Evolutionary conservation across 2,329 filamentous ascomycete genomes (phyloP).

Genomic region (Pyrenophora graminea): DNA sequence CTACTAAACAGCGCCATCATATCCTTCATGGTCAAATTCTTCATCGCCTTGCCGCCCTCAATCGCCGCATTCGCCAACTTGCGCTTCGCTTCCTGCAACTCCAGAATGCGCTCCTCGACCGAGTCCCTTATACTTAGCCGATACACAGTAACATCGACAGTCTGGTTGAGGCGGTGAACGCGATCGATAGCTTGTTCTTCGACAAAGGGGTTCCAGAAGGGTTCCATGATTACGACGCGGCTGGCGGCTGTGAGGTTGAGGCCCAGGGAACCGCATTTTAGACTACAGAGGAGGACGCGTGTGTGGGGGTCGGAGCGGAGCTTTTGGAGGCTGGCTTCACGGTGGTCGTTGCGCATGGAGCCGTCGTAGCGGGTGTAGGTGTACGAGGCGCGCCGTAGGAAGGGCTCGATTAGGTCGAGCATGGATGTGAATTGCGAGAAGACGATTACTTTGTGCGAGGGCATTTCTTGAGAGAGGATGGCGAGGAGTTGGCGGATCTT

Average conservation of each 20-base stretch:
- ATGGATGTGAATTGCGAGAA: conserved; percentile 99
- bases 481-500: conserved; percentile 87
- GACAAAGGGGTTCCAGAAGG: conserved; percentile 99
- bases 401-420: conserved; percentile 94
- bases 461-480: conserved; percentile 77
- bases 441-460: conserved; percentile 93
- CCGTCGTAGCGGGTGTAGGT: conserved; percentile 90
- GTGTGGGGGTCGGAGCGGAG: conserved; percentile 76
- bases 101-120: conserved; percentile 93
- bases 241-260: conserved; percentile 94
- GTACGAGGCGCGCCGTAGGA: conserved; percentile 74
- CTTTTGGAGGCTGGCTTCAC: conserved; percentile 80
- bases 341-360: conserved; percentile 88
- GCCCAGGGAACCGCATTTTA: conserved; percentile 91
- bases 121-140: conserved; percentile 85
- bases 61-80: conserved; percentile 90
- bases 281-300: conserved; percentile 84
- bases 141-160: conserved; percentile 91
- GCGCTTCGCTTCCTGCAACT: conserved; percentile 90
- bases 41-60: conserved; percentile 75
- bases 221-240: conserved; percentile 91
- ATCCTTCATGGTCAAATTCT: conserved; percentile 90
- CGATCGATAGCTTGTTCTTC: conserved; percentile 99
- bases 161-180: conserved; percentile 97
- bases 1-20: conserved; percentile 87